These are phyloP conservation scores for Choiromyces venosus DNA, from an alignment of 495 filamentous ascomycete species.

Conservation along the genomic window DNA sequence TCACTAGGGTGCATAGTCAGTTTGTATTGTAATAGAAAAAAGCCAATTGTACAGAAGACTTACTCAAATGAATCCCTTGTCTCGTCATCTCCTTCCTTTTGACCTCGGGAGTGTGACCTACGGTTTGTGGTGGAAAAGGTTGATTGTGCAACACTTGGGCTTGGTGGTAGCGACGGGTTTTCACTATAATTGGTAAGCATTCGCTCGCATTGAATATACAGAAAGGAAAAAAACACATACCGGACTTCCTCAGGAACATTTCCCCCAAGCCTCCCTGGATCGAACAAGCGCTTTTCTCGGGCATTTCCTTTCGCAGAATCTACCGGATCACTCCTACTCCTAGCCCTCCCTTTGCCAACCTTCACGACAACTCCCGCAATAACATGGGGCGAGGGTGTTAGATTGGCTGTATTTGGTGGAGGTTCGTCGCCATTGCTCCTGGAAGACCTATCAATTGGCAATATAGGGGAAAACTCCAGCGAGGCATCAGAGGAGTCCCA, in stretches of 20 bases:
- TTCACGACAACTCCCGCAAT: slow-evolving; percentile 6
- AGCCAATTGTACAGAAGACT: not conserved
- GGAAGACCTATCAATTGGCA: slow-evolving; percentile 19
- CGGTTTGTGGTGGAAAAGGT: not conserved
- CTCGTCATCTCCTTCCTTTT: not conserved
- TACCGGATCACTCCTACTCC: slow-evolving; percentile 31
- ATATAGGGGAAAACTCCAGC: slow-evolving; percentile 25
- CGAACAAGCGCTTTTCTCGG: slow-evolving; percentile 18
- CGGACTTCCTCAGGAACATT: not conserved
- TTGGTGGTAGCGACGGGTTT: not conserved
- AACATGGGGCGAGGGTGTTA: slow-evolving; percentile 3
- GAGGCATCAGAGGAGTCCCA: slow-evolving; percentile 18
- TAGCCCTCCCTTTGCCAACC: slow-evolving; percentile 13
- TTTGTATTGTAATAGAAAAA: not conserved
- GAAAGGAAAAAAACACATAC: not conserved
- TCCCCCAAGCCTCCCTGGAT: slow-evolving; percentile 10
- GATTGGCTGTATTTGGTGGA: slow-evolving; percentile 25
- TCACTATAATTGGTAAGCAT: not conserved
- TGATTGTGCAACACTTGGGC: not conserved
- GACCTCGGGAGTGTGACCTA: not conserved
- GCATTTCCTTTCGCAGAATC: slow-evolving; percentile 13
- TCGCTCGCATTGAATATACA: not conserved
- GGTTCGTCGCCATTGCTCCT: slow-evolving; percentile 12
- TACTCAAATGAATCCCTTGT: not conserved
- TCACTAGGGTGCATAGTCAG: slow-evolving; percentile 10